Evolutionary conservation across 257 asterid species (phyloP), one percentile per base, ranked within the genome.

Genomic region (Scutellaria galericulata): DNA sequence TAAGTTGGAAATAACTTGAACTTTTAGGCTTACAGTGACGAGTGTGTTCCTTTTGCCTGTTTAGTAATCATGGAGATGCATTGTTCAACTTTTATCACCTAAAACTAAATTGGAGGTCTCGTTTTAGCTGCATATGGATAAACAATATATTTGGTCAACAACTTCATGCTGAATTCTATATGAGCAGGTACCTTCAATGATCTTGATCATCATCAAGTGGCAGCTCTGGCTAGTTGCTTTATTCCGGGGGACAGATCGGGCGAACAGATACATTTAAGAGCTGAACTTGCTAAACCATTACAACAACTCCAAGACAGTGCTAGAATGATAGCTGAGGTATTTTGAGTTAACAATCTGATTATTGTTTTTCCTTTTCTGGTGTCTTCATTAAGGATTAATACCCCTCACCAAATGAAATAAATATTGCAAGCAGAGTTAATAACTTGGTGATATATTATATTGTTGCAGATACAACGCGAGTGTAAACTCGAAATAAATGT

Each of bases 271-370:
- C 89, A 90, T 70, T 83, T 95, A 81, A 85, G 94, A 84, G 98
- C 95, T 20, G 97, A 88, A 82, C 98, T 95, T 77, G 82, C 87
- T 80, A 88, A 82, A 82, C 98, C 98, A 61, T 79, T 95, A 81
- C 96, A 95, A 71, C 99, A 95, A 78, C 99, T 95, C 74, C 97
- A 85, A 81, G 98, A 92, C 55, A 90, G 95, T 84, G 98, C 99
- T 40, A 86, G 88, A 86, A 86, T 83, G 81, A 95, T 95, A 81
- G 98, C 99, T 51, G 98, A 94, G 97, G 98, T 88, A 18, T 61
- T 77, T 45, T 68, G 22, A 68, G 75, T 67, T 82, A 41, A 31
- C 60, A n/a, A 75, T 68, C 52, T 46, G 60, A 18, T 12, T 20
- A 24, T 35, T 50, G n/a, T 63, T 75, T 70, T 56, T 45, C 59